Base-by-base conservation (phyloP, 129 eudicot species). In the Pittosporum tobira region DNA sequence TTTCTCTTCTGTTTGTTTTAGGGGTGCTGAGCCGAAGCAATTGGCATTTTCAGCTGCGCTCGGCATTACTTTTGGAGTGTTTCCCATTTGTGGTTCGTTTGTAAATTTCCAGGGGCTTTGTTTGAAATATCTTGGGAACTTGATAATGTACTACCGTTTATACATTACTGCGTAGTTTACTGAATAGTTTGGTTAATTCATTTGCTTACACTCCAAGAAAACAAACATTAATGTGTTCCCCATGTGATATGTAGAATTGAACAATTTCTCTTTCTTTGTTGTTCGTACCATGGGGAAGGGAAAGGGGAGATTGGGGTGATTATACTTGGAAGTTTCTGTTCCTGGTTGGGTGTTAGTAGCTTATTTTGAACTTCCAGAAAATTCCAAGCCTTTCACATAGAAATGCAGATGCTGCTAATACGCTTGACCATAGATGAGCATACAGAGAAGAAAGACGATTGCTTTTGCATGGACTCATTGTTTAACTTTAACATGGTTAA, bases 11-110 rank as follows among this genome's bases (percentile, higher is more conserved):
- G 54, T 2, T 12, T n/a, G 47, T 71, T 62, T 46, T 47, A 90
- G 98, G 87, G 98, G 98, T 70, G 78, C 89, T 47, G 98, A 85
- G 72, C 98, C 98, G 8, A 90, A 71, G 79, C 94, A 82, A 73
- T 71, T 90, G 76, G 94, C 98, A 19, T 80, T 90, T 56, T 90
- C 95, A 0, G 82, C 87, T 23, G 82, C 95, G 34, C 79, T 90
- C 28, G 98, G 98, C 19, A 64, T 80, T 64, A 78, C 95, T 2
- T 69, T 90, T 45, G 98, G 98, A 56, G 34, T 86, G 20, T 90
- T 90, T 69, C 98, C 98, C 11, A 83, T 90, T 36, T 81, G 86
- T 66, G 98, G 98, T 90, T 81, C 46, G 78, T 56, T 25, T 59
- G 16, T 37, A 15, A 2, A 16, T 29, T 8, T 55, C 6, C 12